A percentile compares a stretch with the other conserved stretches of the same genome.
These are phyloP conservation scores for Acacia concinna DNA, from an alignment of 331 rosid species.

Conservation along the genomic window DNA sequence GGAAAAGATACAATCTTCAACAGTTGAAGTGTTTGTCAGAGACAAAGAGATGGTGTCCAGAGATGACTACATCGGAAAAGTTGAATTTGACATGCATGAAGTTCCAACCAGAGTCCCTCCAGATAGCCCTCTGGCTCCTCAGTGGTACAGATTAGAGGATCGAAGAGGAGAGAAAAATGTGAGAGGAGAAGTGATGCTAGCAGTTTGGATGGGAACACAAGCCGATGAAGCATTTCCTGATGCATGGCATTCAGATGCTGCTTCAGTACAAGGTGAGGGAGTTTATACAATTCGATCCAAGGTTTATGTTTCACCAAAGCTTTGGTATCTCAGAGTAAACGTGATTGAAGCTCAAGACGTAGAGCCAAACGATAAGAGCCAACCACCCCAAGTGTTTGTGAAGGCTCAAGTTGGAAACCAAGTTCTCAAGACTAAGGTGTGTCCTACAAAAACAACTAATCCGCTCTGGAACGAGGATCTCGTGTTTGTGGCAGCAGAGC, in stretches of 20 bases:
- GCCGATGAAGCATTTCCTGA: slow-evolving; percentile 61
- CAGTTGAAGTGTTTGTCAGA: slow-evolving; percentile 37
- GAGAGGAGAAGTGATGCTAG: slow-evolving; percentile 50
- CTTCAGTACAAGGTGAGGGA: slow-evolving; percentile 43
- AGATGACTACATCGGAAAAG: slow-evolving; percentile 41
- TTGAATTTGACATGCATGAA: slow-evolving; percentile 40
- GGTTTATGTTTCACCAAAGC: slow-evolving; percentile 47
- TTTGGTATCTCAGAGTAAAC: slow-evolving; percentile 47
- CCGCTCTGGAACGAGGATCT: slow-evolving; percentile 51
- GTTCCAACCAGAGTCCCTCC: slow-evolving; percentile 51
- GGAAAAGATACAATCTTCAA: slow-evolving; percentile 41
- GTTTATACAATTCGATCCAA: slow-evolving; percentile 43
- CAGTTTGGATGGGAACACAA: slow-evolving; percentile 55
- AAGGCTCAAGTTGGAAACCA: slow-evolving; percentile 50
- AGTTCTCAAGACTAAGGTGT: slow-evolving; percentile 39
- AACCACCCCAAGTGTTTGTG: slow-evolving; percentile 45
- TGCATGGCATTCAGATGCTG: slow-evolving; percentile 57
- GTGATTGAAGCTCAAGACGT: slow-evolving; percentile 54
- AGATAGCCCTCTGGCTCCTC: slow-evolving; percentile 53
- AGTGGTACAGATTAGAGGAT: slow-evolving; percentile 44
- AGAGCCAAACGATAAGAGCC: slow-evolving; percentile 31
- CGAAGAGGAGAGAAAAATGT: slow-evolving; percentile 32
- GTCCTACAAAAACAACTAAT: slow-evolving; percentile 36
- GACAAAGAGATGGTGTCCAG: slow-evolving; percentile 40
- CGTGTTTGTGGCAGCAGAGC: slow-evolving; percentile 51